Conservation (phyloP, 257 asterid species). For the Solanum infundibuliforme region DNA sequence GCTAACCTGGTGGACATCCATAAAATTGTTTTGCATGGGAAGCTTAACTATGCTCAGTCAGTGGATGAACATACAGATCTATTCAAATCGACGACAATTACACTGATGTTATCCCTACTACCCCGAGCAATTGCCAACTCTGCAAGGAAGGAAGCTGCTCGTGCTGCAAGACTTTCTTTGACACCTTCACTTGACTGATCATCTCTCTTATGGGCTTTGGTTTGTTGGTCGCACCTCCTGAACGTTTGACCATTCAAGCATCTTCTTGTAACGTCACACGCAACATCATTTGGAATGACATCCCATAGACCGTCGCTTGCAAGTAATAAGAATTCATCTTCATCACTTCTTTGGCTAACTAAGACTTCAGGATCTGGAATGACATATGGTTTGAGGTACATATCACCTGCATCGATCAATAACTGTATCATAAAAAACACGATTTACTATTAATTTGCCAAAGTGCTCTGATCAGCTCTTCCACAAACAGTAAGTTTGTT, state of each 20-base stretch:
- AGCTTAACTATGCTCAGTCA: background rate
- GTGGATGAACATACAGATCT: background rate
- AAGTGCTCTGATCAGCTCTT: background rate
- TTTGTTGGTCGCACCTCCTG: background rate
- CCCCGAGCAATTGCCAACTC: slow-evolving; percentile 58
- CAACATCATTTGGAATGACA: slow-evolving; percentile 43
- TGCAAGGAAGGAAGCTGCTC: slow-evolving; percentile 37
- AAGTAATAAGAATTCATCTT: slow-evolving; percentile 49
- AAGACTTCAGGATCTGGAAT: slow-evolving; percentile 46
- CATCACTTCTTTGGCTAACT: slow-evolving; percentile 8
- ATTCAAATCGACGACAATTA: slow-evolving; percentile 29
- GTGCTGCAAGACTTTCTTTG: slow-evolving; percentile 1
- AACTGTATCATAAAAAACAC: background rate
- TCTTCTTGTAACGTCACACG: slow-evolving; percentile 40
- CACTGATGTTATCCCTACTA: slow-evolving; percentile 45
- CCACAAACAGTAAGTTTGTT: background rate
- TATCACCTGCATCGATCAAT: slow-evolving; percentile 32
- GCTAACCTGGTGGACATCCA: background rate
- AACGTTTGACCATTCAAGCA: slow-evolving; percentile 27
- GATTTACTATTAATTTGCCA: background rate
- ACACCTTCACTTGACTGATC: background rate
- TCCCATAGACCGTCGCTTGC: slow-evolving; percentile 78
- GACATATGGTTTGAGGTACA: slow-evolving; percentile 53
- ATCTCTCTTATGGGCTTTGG: background rate
- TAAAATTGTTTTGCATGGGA: background rate